A percentile compares a stretch with the other conserved stretches of the same genome.
Conservation (phyloP, 2,329 filamentous ascomycete genomes). For the Colletotrichum sp. region DNA sequence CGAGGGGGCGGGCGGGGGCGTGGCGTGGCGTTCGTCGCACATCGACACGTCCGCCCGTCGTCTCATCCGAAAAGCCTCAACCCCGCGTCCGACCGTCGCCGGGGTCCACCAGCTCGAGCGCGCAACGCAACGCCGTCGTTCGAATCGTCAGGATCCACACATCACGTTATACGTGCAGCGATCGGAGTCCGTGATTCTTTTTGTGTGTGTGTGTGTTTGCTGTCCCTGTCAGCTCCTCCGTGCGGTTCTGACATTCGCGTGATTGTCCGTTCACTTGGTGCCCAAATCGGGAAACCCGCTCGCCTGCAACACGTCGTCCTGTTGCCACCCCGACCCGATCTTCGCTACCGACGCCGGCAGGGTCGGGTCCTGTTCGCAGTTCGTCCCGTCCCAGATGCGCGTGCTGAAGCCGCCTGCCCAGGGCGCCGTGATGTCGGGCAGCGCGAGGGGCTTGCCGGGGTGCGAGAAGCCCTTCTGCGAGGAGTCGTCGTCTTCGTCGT, state of each 20-base stretch:
- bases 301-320: background rate
- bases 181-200: background rate
- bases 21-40: background rate
- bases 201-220: background rate
- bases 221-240: background rate
- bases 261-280: background rate
- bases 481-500: background rate
- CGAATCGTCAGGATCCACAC: background rate
- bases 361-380: slow-evolving; percentile 11
- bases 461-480: background rate
- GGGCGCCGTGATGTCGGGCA: slow-evolving; percentile 2
- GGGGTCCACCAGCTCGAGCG: background rate
- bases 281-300: background rate
- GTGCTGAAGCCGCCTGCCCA: slow-evolving; percentile 17
- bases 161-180: background rate
- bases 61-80: background rate
- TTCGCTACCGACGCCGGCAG: slow-evolving; percentile 7
- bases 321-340: background rate
- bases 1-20: background rate
- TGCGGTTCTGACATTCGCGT: background rate
- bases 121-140: background rate
- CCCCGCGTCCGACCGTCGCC: background rate
- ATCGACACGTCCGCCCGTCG: background rate
- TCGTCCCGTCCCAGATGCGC: slow-evolving; percentile 17
- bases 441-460: background rate